Conservation (phyloP, 805 yeast species). For the Torulaspora quercuum region DNA sequence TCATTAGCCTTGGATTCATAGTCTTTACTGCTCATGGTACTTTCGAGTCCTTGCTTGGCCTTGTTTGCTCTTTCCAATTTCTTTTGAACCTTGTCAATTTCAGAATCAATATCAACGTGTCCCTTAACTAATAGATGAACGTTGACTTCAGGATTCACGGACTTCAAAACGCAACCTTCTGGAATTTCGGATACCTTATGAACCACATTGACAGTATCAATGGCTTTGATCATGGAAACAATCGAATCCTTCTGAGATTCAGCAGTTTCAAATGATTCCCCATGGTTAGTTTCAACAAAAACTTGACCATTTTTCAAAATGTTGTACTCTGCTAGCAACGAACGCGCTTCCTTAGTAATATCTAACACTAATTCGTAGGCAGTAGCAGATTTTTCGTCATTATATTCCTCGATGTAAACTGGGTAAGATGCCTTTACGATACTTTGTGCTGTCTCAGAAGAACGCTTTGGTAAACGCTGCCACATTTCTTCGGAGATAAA, state of each 20-base stretch:
- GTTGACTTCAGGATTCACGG: constrained; percentile 74
- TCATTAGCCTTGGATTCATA: constrained; percentile 81
- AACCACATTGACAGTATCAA: constrained; percentile 68
- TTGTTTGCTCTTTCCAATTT: constrained; percentile 66
- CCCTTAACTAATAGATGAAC: constrained; percentile 94
- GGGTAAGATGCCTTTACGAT: constrained; percentile 84
- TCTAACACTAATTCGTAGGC: constrained; percentile 84
- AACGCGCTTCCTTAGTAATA: constrained; percentile 86
- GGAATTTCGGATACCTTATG: constrained; percentile 58
- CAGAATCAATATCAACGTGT: constrained; percentile 87
- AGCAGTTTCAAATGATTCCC: constrained; percentile 50
- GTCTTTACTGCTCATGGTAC: constrained; percentile 66
- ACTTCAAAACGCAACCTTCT: constrained; percentile 82
- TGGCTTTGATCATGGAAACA: constrained; percentile 87
- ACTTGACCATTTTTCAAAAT: constrained; percentile 86
- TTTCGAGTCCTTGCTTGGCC: constrained; percentile 59
- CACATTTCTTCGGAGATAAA: constrained; percentile 96
- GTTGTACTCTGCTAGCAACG: constrained; percentile 84
- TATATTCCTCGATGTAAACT: constrained; percentile 53
- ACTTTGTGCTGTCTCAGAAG: constrained; percentile 61
- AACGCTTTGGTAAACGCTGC: constrained; percentile 94
- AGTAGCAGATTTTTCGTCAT: constrained; percentile 59
- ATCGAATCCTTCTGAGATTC: constrained; percentile 77
- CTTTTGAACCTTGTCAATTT: constrained; percentile 75
- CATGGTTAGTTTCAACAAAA: constrained; percentile 63